Evolutionary conservation across 73 alveolate species (phyloP), one percentile per base, ranked within the genome.

Genomic region (Durusdinium trenchii): DNA sequence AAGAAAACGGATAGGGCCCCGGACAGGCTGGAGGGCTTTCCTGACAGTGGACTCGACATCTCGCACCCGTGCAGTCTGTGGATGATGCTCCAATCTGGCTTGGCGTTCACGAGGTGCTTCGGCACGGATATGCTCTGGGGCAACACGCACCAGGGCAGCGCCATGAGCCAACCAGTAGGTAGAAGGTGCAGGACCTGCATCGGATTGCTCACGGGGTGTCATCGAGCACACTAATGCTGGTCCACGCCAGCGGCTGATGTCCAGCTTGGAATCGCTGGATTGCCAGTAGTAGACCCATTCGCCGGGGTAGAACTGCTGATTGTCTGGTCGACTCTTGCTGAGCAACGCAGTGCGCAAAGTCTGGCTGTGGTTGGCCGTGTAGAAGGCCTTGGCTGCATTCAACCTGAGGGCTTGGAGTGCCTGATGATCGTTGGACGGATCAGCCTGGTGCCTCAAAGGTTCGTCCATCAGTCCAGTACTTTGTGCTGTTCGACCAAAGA

Each of bases 301-400:
- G 69, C 91, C 91, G 4, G 46, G 61, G 43, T 2, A 14, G 46
- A 81, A 26, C 69, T 81, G 69, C 14, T 45, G 61, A 9, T 0
- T 0, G 14, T 51, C 62, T 0, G 54, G 36, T 32, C 93, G 64
- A 23, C 76, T 35, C 2, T 79, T 50, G 20, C 42, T 57, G 36
- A 85, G 42, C 6, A 54, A 16, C 3, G 94, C 32, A 4, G 81
- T 20, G 5, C 94, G 61, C 30, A 85, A 30, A 0, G 79, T 79
- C 40, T 30, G 79, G 42, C 54, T 79, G 45, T 12, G 18, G 57
- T 85, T 85, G 2, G 94, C 94, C 60, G 51, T 42, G 61, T 85
- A 79, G 43, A 52, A 85, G 45, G 94, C 93, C 0, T 12, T 50
- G 43, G 93, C 94, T 52, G 94, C 94, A 30, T 23, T 16, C 46